Base-by-base conservation (phyloP, 768 basidiomycete genomes). In the Guyanaporus albipodus region DNA sequence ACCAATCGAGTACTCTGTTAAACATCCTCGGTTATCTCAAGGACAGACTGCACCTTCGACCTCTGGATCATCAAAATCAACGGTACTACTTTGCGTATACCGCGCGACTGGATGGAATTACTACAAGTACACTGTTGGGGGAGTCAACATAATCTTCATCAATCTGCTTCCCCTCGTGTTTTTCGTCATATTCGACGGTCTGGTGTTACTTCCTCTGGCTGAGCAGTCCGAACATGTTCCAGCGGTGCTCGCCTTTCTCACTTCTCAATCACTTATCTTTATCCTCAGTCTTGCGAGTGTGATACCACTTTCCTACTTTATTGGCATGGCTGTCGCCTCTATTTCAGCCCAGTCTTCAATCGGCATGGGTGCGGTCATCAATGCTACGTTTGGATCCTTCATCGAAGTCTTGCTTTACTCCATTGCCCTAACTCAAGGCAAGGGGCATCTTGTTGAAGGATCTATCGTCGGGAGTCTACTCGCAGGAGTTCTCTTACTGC, bases 281-380 rank as follows among this genome's bases (percentile, higher is more conserved):
- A 54, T 91, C 35, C 68, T 94, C 57, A 79, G 86, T 54, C 73
- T 99, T 36, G 79, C 87, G 22, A 91, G 89, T 55, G 91, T 99
- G 60, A 98, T 99, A 54, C 96, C 96, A 0, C 76, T 99, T 17
- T 93, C 90, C 8, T 99, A 99, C 73, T 99, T 99, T 72, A 98
- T 99, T 61, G 96, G 96, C 15, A 97, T 97, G 96, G 96, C 96
- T 8, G 96, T 99, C 50, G 96, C 96, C 3, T 93, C 90, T 35
- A 98, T 99, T 59, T 91, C 88, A n/a, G 96, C 96, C 0, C 96
- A 98, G 61, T 94, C 91, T 0, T 92, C 89, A 2, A 99, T 99
- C 51, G 96, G 96, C 6, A 96, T 98, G 92, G 96, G 96, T 53
- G 96, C 96, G 2, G 95, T 98, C 57, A 98, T 99, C 74, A 99